These are phyloP conservation scores for Rhodotorula sp. DNA, from an alignment of 1,284 basidiomycete species.

Conservation along the genomic window DNA sequence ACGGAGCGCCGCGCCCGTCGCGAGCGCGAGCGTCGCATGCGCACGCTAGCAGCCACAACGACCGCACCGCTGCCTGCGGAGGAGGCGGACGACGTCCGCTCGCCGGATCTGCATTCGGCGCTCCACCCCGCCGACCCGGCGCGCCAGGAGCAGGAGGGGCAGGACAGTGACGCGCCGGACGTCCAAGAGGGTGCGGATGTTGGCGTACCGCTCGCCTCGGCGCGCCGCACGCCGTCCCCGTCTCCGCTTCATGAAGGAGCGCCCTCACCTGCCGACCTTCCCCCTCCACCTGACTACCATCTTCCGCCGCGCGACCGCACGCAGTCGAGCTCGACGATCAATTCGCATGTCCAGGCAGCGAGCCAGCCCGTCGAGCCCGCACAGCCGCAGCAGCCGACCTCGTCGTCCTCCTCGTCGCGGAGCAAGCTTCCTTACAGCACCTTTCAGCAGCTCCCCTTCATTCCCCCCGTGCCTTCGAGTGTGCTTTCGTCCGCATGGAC, in stretches of 20 bases:
- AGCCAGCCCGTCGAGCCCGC: background rate
- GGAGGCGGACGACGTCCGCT: background rate
- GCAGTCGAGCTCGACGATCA: background rate
- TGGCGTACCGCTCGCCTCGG: background rate
- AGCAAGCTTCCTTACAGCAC: slow-evolving; percentile 63
- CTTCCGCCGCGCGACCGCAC: background rate
- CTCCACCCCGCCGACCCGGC: slow-evolving; percentile 33
- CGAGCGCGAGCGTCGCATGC: slow-evolving; percentile 66
- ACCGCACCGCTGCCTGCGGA: background rate
- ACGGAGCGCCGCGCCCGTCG: slow-evolving; percentile 77
- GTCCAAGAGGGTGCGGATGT: background rate
- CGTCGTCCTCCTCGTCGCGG: background rate
- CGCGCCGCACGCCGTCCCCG: background rate
- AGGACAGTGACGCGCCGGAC: slow-evolving; percentile 4
- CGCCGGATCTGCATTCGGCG: background rate
- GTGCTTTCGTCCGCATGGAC: slow-evolving; percentile 81
- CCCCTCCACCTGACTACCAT: background rate
- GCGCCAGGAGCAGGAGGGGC: background rate
- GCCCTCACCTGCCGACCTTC: background rate
- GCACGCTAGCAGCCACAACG: slow-evolving; percentile 52
- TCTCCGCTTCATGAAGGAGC: background rate
- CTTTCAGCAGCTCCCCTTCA: slow-evolving; percentile 79
- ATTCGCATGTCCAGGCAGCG: background rate
- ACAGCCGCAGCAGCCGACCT: background rate
- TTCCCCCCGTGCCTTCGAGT: slow-evolving; percentile 79